Evolutionary conservation across 129 eudicot species (phyloP).

Genomic region (Deinandra increscens): DNA sequence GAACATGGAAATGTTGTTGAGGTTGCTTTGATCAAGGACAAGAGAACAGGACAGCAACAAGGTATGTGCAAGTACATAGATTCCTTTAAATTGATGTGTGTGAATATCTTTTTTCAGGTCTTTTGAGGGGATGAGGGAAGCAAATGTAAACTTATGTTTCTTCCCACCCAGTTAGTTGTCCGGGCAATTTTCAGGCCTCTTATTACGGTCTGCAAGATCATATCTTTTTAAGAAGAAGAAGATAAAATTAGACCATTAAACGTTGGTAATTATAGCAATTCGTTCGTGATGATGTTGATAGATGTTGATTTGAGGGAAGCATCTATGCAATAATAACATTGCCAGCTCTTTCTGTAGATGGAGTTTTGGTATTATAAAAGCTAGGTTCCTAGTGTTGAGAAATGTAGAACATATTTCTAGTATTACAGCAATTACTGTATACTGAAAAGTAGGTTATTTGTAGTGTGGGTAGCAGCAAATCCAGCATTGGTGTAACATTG

Average conservation of each 20-base stretch:
- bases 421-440: slow-evolving; percentile 30
- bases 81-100: slow-evolving; percentile 22
- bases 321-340: slow-evolving; percentile 25
- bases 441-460: slow-evolving; percentile 29
- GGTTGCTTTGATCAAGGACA: slow-evolving; percentile 94
- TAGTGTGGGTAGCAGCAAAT: slow-evolving; percentile 25
- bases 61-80: slow-evolving; percentile 52
- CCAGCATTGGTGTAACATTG: slow-evolving; percentile 28
- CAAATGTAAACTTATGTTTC: slow-evolving; percentile 64
- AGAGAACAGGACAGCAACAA: slow-evolving; percentile 94
- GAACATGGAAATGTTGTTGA: slow-evolving; percentile 82
- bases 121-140: slow-evolving; percentile 67
- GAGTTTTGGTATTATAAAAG: slow-evolving; percentile 28
- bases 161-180: slow-evolving; percentile 59
- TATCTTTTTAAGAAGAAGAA: slow-evolving; percentile 60
- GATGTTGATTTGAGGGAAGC: slow-evolving; percentile 32
- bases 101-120: slow-evolving; percentile 77
- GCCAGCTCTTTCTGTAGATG: slow-evolving; percentile 31
- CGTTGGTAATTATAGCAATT: slow-evolving; percentile 21
- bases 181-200: slow-evolving; percentile 48
- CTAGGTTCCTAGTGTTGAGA: slow-evolving; percentile 27
- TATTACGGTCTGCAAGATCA: slow-evolving; percentile 46
- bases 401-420: slow-evolving; percentile 28
- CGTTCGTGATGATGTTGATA: slow-evolving; percentile 29
- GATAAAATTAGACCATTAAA: slow-evolving; percentile 43